Evolutionary conservation across 2,329 filamentous ascomycete species (phyloP).

Genomic region (Colletotrichum destructivum): DNA sequence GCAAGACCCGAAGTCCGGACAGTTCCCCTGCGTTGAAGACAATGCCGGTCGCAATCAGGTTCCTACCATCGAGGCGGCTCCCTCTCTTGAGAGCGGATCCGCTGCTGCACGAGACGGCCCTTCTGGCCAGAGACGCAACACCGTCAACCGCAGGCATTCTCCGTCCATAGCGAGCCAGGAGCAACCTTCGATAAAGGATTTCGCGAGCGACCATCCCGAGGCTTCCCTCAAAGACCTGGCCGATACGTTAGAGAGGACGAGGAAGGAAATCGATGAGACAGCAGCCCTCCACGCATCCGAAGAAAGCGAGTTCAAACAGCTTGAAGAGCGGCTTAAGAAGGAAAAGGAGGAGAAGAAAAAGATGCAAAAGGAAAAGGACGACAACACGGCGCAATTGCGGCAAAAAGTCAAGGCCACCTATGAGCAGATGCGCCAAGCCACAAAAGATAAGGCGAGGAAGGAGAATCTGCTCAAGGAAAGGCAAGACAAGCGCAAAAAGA

Average conservation of each 20-base stretch:
- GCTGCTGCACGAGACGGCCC: constrained; percentile 77
- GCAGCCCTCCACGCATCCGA: constrained; percentile 80
- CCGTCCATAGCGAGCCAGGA: constrained; percentile 54
- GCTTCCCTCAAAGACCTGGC: constrained; percentile 84
- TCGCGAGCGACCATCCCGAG: constrained; percentile 68
- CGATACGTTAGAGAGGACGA: constrained; percentile 82
- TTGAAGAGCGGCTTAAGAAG: constrained; percentile 77
- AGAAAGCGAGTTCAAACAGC: constrained; percentile 77
- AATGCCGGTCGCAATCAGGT: constrained; percentile 64
- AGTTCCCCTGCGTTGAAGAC: constrained; percentile 54
- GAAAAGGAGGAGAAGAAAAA: constrained; percentile 86
- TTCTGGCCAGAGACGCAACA: constrained; percentile 70
- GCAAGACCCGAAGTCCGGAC: constrained; percentile 59
- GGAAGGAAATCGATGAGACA: constrained; percentile 87
- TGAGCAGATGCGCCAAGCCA: constrained; percentile 83
- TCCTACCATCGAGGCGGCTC: constrained; percentile 73
- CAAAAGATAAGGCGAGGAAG: constrained; percentile 84
- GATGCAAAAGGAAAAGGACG: constrained; percentile 89
- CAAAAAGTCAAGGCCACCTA: constrained; percentile 86
- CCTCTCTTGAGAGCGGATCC: constrained; percentile 73
- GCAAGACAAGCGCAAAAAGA: constrained; percentile 76
- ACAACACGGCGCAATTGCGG: constrained; percentile 87
- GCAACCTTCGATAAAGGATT: constrained; percentile 63
- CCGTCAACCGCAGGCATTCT: constrained; percentile 82
- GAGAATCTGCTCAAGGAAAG: constrained; percentile 81